Evolutionary conservation across 1,139 yeast genomes (phyloP).

Genomic region (Suhomyces terraborum): DNA sequence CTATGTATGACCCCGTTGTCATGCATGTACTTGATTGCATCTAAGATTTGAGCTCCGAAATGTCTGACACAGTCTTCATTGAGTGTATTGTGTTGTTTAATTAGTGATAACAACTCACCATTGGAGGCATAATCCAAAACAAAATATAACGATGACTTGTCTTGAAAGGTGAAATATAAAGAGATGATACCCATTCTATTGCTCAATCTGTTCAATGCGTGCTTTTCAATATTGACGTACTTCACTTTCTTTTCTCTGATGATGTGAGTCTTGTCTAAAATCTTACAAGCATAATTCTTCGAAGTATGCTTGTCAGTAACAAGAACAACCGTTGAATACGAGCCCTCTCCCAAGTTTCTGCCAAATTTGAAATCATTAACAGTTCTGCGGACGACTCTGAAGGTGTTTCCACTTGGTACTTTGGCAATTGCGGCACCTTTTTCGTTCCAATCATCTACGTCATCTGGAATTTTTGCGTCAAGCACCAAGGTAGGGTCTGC

Average conservation of each 20-base stretch:
- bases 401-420: conserved; percentile 20
- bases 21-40: conserved; percentile 70
- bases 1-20: conserved; percentile 77
- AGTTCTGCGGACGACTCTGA: conserved; percentile 50
- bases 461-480: neutral
- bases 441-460: conserved; percentile 31
- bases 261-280: conserved; percentile 89
- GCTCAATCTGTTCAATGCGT: conserved; percentile 82
- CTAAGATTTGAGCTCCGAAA: conserved; percentile 63
- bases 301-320: conserved; percentile 79
- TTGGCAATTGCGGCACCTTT: conserved; percentile 42
- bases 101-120: conserved; percentile 82
- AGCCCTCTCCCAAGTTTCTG: conserved; percentile 89
- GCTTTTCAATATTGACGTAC: conserved; percentile 94
- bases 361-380: conserved; percentile 89
- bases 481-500: neutral
- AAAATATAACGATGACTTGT: conserved; percentile 81
- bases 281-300: conserved; percentile 83
- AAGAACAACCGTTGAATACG: conserved; percentile 89
- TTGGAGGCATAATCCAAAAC: conserved; percentile 91
- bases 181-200: conserved; percentile 75
- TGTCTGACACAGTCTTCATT: conserved; percentile 78
- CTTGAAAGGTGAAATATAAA: conserved; percentile 91
- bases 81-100: conserved; percentile 75
- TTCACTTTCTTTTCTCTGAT: conserved; percentile 94